Evolutionary conservation across 495 filamentous ascomycete genomes (phyloP).

Genomic region (Hyaloscypha finlandica): DNA sequence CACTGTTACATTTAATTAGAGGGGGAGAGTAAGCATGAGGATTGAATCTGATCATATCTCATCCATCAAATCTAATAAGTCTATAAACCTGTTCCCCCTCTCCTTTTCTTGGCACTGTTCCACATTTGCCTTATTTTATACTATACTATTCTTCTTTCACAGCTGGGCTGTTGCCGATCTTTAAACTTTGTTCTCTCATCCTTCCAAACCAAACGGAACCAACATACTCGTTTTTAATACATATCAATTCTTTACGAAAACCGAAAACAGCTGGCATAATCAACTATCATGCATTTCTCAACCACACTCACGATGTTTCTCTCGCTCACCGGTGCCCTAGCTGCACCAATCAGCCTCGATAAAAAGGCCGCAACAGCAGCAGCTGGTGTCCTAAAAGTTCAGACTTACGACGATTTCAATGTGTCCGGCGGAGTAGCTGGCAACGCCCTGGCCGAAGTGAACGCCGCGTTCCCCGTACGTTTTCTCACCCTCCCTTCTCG

Average conservation of each 20-base stretch:
- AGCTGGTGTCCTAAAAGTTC: conserved; percentile 6
- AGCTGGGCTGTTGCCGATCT: conserved; percentile 4
- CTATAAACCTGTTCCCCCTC: neutral
- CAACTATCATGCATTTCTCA: conserved; percentile 18
- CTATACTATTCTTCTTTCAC: conserved; percentile 2
- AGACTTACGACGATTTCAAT: conserved; percentile 33
- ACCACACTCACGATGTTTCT: conserved; percentile 1
- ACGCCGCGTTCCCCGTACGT: conserved; percentile 46
- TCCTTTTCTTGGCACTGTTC: neutral
- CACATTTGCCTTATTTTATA: conserved; percentile 5
- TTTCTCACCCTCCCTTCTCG: conserved; percentile 4
- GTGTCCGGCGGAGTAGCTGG: conserved; percentile 45
- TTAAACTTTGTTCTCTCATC: neutral
- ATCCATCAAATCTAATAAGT: neutral
- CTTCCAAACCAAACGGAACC: neutral
- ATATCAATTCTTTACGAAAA: neutral
- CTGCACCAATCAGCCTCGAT: neutral
- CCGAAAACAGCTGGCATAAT: neutral
- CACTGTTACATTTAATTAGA: too few relatives aligned
- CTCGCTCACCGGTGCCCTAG: conserved; percentile 4
- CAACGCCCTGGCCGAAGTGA: conserved; percentile 44
- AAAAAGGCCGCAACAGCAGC: conserved; percentile 5
- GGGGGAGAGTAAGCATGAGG: neutral
- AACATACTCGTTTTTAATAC: neutral
- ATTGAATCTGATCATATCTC: conserved; percentile 8